Conservation (phyloP, 495 filamentous ascomycete genomes). For the Rostrohypoxylon terebratum region DNA sequence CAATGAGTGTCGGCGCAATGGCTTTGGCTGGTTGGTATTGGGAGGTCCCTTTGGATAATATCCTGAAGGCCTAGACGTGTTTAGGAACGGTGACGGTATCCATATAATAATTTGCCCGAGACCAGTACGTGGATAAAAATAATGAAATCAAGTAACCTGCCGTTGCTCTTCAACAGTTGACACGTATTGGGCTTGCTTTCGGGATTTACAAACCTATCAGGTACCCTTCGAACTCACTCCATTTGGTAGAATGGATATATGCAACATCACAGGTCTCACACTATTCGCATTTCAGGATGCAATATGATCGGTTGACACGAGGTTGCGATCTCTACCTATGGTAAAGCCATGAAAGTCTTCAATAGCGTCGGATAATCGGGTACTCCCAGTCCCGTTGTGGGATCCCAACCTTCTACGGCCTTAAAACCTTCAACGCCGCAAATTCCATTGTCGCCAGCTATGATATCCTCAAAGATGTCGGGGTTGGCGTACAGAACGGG, state of each 20-base stretch:
- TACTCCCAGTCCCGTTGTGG: constrained; percentile 67
- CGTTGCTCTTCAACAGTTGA: no score
- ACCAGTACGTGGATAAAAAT: no score
- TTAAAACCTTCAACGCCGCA: constrained; percentile 67
- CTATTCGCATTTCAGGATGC: no score
- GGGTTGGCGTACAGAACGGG: constrained; percentile 64
- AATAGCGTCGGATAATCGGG: constrained; percentile 47
- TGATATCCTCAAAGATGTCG: constrained; percentile 58
- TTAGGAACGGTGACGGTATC: background rate
- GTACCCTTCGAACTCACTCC: no score
- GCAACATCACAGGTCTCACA: no score
- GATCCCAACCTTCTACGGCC: constrained; percentile 65
- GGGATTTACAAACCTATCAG: no score
- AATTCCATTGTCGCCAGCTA: constrained; percentile 63
- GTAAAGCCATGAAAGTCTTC: background rate
- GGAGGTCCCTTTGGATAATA: constrained; percentile 57
- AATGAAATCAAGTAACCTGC: no score
- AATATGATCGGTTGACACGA: background rate
- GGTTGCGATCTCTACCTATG: background rate
- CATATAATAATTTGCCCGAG: no score
- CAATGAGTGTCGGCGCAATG: constrained; percentile 86
- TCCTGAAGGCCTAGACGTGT: constrained; percentile 45
- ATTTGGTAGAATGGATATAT: no score
- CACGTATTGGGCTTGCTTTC: no score
- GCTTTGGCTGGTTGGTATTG: constrained; percentile 66